These are phyloP conservation scores for Rutstroemia sp. DNA, from an alignment of 2,329 filamentous ascomycete genomes.

Conservation along the genomic window DNA sequence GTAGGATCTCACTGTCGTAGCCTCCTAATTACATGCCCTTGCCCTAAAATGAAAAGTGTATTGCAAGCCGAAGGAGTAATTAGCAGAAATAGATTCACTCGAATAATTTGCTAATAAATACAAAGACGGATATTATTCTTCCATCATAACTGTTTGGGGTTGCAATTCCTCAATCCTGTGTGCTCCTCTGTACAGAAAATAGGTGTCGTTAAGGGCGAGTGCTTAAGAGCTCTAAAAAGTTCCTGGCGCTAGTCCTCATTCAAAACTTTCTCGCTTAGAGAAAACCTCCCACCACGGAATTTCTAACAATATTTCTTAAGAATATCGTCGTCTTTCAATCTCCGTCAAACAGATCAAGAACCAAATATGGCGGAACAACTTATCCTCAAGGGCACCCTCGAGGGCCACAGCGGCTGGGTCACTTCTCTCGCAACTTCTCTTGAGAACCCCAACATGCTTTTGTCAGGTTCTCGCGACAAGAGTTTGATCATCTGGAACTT, in stretches of 20 bases:
- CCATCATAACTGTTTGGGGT: too few species aligned
- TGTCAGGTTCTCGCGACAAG: slow-evolving; percentile 97
- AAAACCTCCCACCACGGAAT: slow-evolving; percentile 11
- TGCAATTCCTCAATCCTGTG: too few species aligned
- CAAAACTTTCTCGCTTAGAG: slow-evolving; percentile 6
- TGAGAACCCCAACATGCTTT: slow-evolving; percentile 99
- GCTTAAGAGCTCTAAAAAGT: neutral
- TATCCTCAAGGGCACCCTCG: slow-evolving; percentile 92
- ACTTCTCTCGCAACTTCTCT: slow-evolving; percentile 96
- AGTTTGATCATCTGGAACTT: slow-evolving; percentile 99
- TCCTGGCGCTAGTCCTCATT: slow-evolving; percentile 2
- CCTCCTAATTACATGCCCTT: too few species aligned
- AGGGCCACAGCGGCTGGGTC: slow-evolving; percentile 99
- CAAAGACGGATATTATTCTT: too few species aligned
- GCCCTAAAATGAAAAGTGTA: too few species aligned
- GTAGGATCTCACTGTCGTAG: too few species aligned
- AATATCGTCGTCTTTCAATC: slow-evolving; percentile 6
- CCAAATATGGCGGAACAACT: slow-evolving; percentile 32
- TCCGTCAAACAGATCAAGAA: slow-evolving; percentile 18
- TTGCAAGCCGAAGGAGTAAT: too few species aligned
- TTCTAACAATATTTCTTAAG: slow-evolving; percentile 8
- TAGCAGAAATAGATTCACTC: too few species aligned
- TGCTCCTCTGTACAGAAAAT: too few species aligned
- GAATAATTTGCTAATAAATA: too few species aligned
- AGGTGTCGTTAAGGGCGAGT: too few species aligned